phyloP scores from a whole-genome alignment of 345 rosid genomes.

The Capsella bursapastoris region DNA sequence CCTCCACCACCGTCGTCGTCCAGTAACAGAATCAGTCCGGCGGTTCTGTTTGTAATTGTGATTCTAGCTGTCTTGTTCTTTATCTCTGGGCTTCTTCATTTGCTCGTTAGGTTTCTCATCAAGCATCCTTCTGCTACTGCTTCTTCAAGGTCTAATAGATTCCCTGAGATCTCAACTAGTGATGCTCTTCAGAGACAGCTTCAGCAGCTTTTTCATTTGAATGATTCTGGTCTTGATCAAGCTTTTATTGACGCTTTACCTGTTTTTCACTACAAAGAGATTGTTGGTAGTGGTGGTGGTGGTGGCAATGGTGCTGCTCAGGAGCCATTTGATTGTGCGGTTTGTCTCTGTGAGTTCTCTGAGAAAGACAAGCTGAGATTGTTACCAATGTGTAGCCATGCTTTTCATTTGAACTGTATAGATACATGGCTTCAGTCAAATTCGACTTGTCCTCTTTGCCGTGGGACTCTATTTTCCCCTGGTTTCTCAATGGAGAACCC shows the following conservation, averaged over 20 bases:
- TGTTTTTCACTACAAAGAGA: slow-evolving; percentile 76
- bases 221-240: slow-evolving; percentile 91
- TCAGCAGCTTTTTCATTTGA: slow-evolving; percentile 86
- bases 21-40: slow-evolving; percentile 77
- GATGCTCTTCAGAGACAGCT: slow-evolving; percentile 90
- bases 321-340: slow-evolving; percentile 91
- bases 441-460: slow-evolving; percentile 83
- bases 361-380: slow-evolving; percentile 84
- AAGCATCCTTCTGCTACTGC: slow-evolving; percentile 68
- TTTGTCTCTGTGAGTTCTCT: slow-evolving; percentile 82
- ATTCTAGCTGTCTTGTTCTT: slow-evolving; percentile 81
- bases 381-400: slow-evolving; percentile 88
- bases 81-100: slow-evolving; percentile 81
- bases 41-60: slow-evolving; percentile 76
- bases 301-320: slow-evolving; percentile 45
- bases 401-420: slow-evolving; percentile 81
- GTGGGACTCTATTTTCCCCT: slow-evolving; percentile 70
- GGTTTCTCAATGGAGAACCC: slow-evolving; percentile 77
- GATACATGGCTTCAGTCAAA: slow-evolving; percentile 90
- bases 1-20: slow-evolving; percentile 43
- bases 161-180: slow-evolving; percentile 68
- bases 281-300: slow-evolving; percentile 45
- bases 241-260: slow-evolving; percentile 90
- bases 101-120: slow-evolving; percentile 80
- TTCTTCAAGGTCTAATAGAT: slow-evolving; percentile 63